phyloP scores from a whole-genome alignment of 2,329 filamentous ascomycete species.

The Pseudogymnoascus sp. region DNA sequence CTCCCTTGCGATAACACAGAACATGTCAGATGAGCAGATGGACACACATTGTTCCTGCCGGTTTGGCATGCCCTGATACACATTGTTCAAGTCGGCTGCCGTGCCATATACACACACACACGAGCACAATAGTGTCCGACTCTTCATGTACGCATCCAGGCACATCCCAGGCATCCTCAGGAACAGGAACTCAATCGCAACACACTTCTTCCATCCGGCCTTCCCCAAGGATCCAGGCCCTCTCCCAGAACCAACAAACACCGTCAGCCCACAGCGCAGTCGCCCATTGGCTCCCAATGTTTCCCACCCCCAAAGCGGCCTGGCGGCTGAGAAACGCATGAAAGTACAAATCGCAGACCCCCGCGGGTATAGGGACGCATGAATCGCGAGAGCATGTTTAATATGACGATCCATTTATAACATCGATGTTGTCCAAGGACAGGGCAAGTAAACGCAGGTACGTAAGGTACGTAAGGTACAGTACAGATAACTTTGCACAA shows the following conservation, averaged over 20 bases:
- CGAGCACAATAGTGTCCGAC: background rate
- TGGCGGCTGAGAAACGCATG: slow-evolving; percentile 1
- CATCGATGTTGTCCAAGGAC: slow-evolving; percentile 3
- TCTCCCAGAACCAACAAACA: background rate
- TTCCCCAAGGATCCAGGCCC: background rate
- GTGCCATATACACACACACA: background rate
- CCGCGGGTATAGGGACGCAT: background rate
- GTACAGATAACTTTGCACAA: background rate
- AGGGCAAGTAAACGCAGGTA: slow-evolving; percentile 1
- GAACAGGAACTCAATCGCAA: background rate
- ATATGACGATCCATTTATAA: slow-evolving; percentile 5
- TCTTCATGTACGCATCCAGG: background rate
- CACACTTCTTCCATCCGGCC: background rate
- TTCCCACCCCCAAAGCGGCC: background rate
- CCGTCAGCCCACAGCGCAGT: background rate
- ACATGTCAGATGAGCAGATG: background rate
- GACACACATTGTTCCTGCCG: background rate
- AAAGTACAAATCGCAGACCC: background rate
- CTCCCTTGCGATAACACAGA: background rate
- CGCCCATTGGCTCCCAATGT: background rate
- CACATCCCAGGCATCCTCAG: background rate
- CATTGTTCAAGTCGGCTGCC: background rate
- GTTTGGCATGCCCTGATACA: background rate
- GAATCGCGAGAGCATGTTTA: slow-evolving; percentile 4
- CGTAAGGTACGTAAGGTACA: slow-evolving; percentile 5